Evolutionary conservation across 768 basidiomycete genomes (phyloP).

Genomic region (Cystobasidium tubakii): DNA sequence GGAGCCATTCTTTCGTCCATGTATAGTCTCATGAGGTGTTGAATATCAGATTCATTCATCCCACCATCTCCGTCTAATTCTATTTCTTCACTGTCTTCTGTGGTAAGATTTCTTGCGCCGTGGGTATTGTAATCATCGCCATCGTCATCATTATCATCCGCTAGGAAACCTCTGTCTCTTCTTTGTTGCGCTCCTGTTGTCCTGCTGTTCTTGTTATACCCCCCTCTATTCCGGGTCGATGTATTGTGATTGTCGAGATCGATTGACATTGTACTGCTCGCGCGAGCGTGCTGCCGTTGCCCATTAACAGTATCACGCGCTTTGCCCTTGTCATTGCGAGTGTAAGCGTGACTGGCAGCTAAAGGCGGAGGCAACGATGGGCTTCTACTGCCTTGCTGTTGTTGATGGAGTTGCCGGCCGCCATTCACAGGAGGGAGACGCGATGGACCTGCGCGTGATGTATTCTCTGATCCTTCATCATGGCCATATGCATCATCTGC

Average conservation of each 20-base stretch:
- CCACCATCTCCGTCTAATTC: background rate
- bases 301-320: background rate
- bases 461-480: background rate
- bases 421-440: background rate
- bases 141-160: background rate
- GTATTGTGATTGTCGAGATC: background rate
- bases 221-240: background rate
- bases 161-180: slow-evolving; percentile 2
- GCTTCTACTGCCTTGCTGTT: no score
- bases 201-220: background rate
- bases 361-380: background rate
- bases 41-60: slow-evolving; percentile 37
- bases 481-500: background rate
- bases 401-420: background rate
- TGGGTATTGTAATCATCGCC: background rate
- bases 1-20: slow-evolving; percentile 44
- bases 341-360: background rate
- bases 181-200: background rate
- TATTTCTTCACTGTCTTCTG: background rate
- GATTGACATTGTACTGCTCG: slow-evolving; percentile 1
- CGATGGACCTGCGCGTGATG: background rate
- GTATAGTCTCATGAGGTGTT: slow-evolving; percentile 40
- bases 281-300: background rate
- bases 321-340: background rate
- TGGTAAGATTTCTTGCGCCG: no score